Percentiles rank a stretch among this genome's conserved stretches.
Evolutionary conservation across 2,329 filamentous ascomycete species (phyloP).

Genomic region (Plenodomus biglobosus): DNA sequence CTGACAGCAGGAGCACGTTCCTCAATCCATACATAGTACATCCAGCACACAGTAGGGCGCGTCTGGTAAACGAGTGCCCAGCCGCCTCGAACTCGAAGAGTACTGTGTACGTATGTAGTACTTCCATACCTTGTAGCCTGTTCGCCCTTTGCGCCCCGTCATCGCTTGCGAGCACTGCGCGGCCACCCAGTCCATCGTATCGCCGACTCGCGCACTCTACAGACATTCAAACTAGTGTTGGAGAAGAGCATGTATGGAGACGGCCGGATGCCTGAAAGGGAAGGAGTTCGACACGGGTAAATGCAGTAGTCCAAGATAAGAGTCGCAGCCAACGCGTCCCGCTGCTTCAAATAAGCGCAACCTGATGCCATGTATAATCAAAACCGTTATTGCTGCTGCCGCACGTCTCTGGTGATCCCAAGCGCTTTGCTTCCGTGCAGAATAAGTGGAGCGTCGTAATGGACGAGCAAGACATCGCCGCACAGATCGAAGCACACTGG

Average conservation of each 20-base stretch:
- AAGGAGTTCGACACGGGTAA: constrained; percentile 17
- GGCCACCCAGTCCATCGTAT: constrained; percentile 5
- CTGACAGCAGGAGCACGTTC: constrained; percentile 20
- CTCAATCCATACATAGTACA: constrained; percentile 5
- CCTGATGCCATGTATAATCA: constrained; percentile 3
- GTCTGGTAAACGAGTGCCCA: constrained; percentile 4
- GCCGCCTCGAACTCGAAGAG: not conserved
- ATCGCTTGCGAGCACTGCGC: constrained; percentile 8
- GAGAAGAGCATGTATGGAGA: constrained; percentile 14
- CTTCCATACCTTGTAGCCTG: too few relatives aligned
- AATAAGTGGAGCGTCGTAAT: too few relatives aligned
- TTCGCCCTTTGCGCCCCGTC: constrained; percentile 5
- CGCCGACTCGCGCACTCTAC: constrained; percentile 4
- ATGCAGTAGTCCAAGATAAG: constrained; percentile 18
- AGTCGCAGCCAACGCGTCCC: constrained; percentile 5
- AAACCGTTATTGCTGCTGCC: constrained; percentile 1
- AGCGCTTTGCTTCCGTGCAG: not conserved
- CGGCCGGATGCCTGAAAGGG: constrained; percentile 11
- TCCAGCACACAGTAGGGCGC: too few relatives aligned
- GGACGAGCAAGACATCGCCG: too few relatives aligned
- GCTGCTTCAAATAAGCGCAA: constrained; percentile 7
- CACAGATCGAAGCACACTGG: not conserved
- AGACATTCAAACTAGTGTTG: constrained; percentile 5
- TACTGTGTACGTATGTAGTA: too few relatives aligned
- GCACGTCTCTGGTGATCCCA: not conserved